A percentile compares a stretch with the other conserved stretches of the same genome.
Evolutionary conservation across 441 rosid genomes (phyloP).

Genomic region (Jatropha multifida): DNA sequence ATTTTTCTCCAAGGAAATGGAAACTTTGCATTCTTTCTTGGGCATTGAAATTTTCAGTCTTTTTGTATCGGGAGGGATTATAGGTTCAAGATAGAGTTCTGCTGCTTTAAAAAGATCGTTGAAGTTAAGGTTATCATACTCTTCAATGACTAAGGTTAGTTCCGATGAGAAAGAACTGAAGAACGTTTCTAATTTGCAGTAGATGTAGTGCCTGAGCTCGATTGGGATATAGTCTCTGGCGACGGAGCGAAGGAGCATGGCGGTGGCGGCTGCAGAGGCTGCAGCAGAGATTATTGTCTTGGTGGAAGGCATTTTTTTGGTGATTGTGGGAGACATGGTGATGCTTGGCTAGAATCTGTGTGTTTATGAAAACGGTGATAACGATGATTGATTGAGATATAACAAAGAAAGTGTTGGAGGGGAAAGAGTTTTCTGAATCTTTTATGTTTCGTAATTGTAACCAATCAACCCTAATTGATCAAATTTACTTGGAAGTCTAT

Average conservation of each 20-base stretch:
- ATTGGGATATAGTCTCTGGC: conserved; percentile 29
- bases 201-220: conserved; percentile 31
- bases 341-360: no score
- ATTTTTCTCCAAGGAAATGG: conserved; percentile 6
- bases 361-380: no score
- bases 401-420: no score
- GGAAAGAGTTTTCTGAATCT: no score
- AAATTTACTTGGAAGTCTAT: no score
- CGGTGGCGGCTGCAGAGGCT: conserved; percentile 39
- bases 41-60: conserved; percentile 14
- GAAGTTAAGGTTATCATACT: conserved; percentile 35
- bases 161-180: conserved; percentile 31
- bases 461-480: no score
- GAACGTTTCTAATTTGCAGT: conserved; percentile 24
- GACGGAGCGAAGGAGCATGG: conserved; percentile 38
- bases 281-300: conserved; percentile 29
- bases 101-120: conserved; percentile 41
- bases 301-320: conserved; percentile 15
- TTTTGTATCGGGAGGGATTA: conserved; percentile 9
- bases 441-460: no score
- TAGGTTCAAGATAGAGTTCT: conserved; percentile 24
- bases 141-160: conserved; percentile 38
- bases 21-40: conserved; percentile 10
- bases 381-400: no score
- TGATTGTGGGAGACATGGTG: neutral